Evolutionary conservation across 2,329 filamentous ascomycete species (phyloP), one percentile per base, ranked within the genome.

Genomic region (Fusarium avenaceum): DNA sequence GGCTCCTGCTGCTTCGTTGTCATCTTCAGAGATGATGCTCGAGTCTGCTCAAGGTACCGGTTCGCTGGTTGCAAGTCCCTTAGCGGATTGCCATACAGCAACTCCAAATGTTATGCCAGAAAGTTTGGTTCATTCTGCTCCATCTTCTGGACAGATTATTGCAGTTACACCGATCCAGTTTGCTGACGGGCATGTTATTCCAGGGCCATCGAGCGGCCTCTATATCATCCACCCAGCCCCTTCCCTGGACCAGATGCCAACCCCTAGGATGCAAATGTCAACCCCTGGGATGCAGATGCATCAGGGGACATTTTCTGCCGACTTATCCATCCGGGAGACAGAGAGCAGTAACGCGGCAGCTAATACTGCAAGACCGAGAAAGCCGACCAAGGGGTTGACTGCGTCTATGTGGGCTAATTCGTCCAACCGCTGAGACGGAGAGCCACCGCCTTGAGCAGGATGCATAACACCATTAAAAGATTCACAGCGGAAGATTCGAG

Each of bases 351-450:
- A 40, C n/a, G 17, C 22, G 19, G 13, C 28, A 7, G 26, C 22
- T 13, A n/a, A 40, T 19, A 11, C n/a, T 22, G 9, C n/a, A 33
- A 58, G 46, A 26, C 24, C 26, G 17, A 39, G 49, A n/a, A 73
- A 64, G 33, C 65, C 59, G 7, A 62, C 55, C 8, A 50, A 63
- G 17, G 71, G 71, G 2, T 47, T 73, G 6, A 44, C 45, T 11
- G 62, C 67, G 19, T 73, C 71, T 14, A 71, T 72, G 57, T 73
- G 71, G 71, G 71, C 71, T 24, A 57, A 52, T 30, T 60, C 46
- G 35, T 38, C 15, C 35, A 17, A 19, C 35, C 35, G n/a, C 7
- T 5, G 7, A 38, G 7, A 38, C 8, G 17, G 7, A 38, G 35
- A 38, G 35, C 8, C 35, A 17, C n/a, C 19, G 17, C n/a, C 9